These are phyloP conservation scores for Sisymbrium altissimum DNA, from an alignment of 345 rosid genomes.

Conservation along the genomic window DNA sequence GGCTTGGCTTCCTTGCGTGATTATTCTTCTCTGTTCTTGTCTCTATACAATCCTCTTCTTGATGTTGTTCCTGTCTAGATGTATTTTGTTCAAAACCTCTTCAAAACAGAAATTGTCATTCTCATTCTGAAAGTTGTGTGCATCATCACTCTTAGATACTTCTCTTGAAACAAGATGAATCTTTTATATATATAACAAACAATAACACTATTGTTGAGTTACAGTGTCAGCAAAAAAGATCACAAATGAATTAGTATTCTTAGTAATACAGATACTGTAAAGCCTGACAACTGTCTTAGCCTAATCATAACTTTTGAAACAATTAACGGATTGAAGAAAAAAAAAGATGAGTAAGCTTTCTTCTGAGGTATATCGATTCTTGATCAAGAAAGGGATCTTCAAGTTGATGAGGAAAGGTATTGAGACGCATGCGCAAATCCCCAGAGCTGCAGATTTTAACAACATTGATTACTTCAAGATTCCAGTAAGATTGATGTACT, in stretches of 20 bases:
- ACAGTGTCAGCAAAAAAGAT: background rate
- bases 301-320: slow-evolving; percentile 1
- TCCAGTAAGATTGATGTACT: background rate
- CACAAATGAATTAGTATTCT: background rate
- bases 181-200: background rate
- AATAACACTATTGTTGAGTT: background rate
- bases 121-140: background rate
- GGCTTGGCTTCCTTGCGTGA: slow-evolving; percentile 91
- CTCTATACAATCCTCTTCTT: slow-evolving; percentile 8
- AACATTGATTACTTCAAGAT: slow-evolving; percentile 4
- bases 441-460: slow-evolving; percentile 66
- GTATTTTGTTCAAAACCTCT: slow-evolving; percentile 17
- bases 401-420: slow-evolving; percentile 32
- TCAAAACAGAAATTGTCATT: slow-evolving; percentile 1
- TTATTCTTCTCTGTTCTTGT: background rate
- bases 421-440: slow-evolving; percentile 66
- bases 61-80: slow-evolving; percentile 17
- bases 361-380: background rate
- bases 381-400: background rate
- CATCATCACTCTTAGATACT: background rate
- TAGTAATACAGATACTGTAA: background rate
- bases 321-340: background rate
- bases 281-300: background rate
- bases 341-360: background rate
- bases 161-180: background rate